phyloP scores from a whole-genome alignment of 2,329 filamentous ascomycete species.

The Alternaria alternata region DNA sequence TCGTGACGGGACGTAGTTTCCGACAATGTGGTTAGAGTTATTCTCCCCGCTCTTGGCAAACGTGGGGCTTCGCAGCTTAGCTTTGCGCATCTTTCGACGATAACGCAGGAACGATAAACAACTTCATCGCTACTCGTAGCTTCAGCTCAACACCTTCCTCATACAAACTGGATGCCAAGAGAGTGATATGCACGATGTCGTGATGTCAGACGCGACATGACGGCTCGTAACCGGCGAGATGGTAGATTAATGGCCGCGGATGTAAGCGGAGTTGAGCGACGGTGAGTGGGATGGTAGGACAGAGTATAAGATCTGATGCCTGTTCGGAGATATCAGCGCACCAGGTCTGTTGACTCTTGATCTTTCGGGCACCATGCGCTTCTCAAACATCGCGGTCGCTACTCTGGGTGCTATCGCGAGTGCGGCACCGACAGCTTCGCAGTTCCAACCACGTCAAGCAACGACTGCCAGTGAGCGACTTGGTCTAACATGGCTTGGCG shows the following conservation, averaged over 20 bases:
- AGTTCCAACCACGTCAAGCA: conserved; percentile 7
- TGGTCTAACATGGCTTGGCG: conserved; percentile 31
- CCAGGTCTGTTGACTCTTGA: neutral
- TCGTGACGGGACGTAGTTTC: neutral
- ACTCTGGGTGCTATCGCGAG: neutral
- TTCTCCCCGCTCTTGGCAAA: neutral
- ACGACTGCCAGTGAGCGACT: conserved; percentile 34
- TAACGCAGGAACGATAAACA: conserved; percentile 2
- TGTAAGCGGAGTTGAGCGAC: neutral
- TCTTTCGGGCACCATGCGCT: neutral
- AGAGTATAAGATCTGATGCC: neutral
- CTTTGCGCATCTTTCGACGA: neutral
- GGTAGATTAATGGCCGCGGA: neutral
- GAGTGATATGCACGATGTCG: neutral
- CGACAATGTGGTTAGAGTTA: neutral
- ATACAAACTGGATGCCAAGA: neutral
- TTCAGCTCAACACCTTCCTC: neutral
- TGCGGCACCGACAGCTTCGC: neutral
- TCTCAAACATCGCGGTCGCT: neutral
- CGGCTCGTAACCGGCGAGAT: neutral
- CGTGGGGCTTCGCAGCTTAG: neutral
- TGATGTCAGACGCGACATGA: neutral
- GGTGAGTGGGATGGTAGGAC: neutral
- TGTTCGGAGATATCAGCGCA: too few relatives aligned
- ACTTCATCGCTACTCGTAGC: neutral